A percentile compares a stretch with the other conserved stretches of the same genome.
Conservation (phyloP, 441 rosid genomes). For the Omphalea diandra region DNA sequence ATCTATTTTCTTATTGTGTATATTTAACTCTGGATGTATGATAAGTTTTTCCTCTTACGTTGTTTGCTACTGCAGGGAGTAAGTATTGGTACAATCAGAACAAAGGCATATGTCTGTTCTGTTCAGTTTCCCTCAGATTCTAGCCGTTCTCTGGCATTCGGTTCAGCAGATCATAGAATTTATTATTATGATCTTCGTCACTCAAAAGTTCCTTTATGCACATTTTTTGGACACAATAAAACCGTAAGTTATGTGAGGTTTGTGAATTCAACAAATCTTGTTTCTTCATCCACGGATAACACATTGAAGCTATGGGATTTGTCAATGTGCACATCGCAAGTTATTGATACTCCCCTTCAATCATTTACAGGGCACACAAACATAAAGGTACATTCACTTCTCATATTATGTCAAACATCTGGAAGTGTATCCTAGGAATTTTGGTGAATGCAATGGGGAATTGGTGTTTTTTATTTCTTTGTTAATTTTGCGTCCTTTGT, state of each 20-base stretch:
- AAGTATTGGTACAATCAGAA: conserved; percentile 82
- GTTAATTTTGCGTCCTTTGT: not conserved
- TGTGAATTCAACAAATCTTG: conserved; percentile 66
- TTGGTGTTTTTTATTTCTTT: not conserved
- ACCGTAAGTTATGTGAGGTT: conserved; percentile 97
- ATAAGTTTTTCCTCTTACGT: conserved; percentile 44
- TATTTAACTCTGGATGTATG: conserved; percentile 38
- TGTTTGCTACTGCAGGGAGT: conserved; percentile 69
- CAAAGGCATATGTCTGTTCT: conserved; percentile 90
- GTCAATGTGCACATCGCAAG: conserved; percentile 65
- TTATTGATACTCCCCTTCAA: conserved; percentile 72
- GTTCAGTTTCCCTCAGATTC: conserved; percentile 91
- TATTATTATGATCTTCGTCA: conserved; percentile 95
- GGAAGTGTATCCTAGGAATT: not conserved
- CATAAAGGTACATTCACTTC: conserved; percentile 54
- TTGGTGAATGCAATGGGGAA: not conserved
- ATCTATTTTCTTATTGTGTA: conserved; percentile 41
- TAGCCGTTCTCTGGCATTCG: conserved; percentile 80
- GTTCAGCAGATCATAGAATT: conserved; percentile 93
- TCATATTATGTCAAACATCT: conserved; percentile 11
- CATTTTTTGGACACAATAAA: conserved; percentile 77
- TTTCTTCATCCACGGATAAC: conserved; percentile 94
- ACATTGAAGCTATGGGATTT: conserved; percentile 97
- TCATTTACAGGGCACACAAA: conserved; percentile 86
- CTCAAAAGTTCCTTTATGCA: conserved; percentile 75